Evolutionary conservation across 1,284 basidiomycete genomes (phyloP).

Genomic region (Golubevia sp.): DNA sequence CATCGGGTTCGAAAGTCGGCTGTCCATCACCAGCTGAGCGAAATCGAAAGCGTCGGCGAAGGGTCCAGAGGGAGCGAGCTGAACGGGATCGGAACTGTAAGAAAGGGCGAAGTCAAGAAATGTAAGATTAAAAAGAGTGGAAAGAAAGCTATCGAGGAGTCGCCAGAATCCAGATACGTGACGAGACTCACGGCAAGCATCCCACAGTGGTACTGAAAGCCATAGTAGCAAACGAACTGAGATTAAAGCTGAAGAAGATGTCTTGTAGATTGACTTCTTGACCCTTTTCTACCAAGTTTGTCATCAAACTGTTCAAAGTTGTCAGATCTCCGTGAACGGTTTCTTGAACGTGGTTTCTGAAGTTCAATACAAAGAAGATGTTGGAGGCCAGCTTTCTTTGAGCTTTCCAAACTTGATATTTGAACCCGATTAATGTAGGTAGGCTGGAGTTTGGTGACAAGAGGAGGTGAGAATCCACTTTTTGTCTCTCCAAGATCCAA

Average conservation of each 20-base stretch:
- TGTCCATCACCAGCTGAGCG: constrained; percentile 32
- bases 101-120: too few species aligned
- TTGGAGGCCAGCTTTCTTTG: constrained; percentile 16
- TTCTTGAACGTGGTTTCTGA: neutral
- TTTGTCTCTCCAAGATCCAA: too few species aligned
- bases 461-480: too few species aligned
- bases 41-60: constrained; percentile 34
- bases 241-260: constrained; percentile 44
- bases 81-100: constrained; percentile 6
- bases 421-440: constrained; percentile 47
- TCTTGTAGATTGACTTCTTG: neutral
- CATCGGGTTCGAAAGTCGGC: constrained; percentile 22
- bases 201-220: constrained; percentile 24
- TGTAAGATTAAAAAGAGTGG: too few species aligned
- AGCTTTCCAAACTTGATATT: constrained; percentile 47
- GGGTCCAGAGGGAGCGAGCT: constrained; percentile 18
- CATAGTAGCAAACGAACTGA: constrained; percentile 40
- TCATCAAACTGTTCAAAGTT: neutral
- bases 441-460: too few species aligned
- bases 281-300: neutral
- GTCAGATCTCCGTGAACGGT: neutral
- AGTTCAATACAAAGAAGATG: constrained; percentile 1
- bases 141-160: too few species aligned
- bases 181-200: constrained; percentile 18
- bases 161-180: too few species aligned